phyloP scores from a whole-genome alignment of 2,329 filamentous ascomycete species.

The Diaporthe ampelina region DNA sequence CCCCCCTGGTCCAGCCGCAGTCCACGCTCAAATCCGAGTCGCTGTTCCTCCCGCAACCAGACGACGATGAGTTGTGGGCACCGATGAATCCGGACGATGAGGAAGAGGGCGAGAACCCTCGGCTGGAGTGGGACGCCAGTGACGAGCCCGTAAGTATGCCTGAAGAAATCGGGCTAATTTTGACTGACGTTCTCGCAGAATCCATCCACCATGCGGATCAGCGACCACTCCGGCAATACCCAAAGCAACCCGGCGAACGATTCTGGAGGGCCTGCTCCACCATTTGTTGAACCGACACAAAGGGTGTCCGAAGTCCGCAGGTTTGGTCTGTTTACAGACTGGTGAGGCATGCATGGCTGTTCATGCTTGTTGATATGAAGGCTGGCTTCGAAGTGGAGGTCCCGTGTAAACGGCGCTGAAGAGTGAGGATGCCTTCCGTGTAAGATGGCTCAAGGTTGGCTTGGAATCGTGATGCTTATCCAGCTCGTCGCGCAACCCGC shows the following conservation, averaged over 20 bases:
- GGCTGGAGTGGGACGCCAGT: conserved; percentile 81
- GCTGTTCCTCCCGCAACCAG: conserved; percentile 75
- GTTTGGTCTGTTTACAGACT: conserved; percentile 51
- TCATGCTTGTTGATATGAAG: background rate
- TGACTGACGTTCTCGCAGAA: conserved; percentile 53
- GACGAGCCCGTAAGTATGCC: conserved; percentile 68
- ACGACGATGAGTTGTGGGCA: conserved; percentile 81
- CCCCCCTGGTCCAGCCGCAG: conserved; percentile 58
- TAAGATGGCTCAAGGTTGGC: conserved; percentile 36
- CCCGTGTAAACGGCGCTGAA: no score
- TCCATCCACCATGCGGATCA: conserved; percentile 48
- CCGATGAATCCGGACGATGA: conserved; percentile 69
- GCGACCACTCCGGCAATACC: conserved; percentile 44
- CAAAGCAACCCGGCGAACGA: conserved; percentile 9
- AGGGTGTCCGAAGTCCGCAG: conserved; percentile 75
- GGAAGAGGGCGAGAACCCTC: conserved; percentile 75
- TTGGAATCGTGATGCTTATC: conserved; percentile 65
- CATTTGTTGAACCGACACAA: conserved; percentile 78
- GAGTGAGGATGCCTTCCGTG: background rate
- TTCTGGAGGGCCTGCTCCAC: conserved; percentile 43
- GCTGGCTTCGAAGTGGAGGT: background rate
- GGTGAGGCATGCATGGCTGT: background rate
- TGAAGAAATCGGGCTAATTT: no score
- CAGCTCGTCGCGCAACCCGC: conserved; percentile 95
- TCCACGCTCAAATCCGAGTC: conserved; percentile 75